Evolutionary conservation across 257 asterid species (phyloP).

Genomic region (Solanum chmielewskii): DNA sequence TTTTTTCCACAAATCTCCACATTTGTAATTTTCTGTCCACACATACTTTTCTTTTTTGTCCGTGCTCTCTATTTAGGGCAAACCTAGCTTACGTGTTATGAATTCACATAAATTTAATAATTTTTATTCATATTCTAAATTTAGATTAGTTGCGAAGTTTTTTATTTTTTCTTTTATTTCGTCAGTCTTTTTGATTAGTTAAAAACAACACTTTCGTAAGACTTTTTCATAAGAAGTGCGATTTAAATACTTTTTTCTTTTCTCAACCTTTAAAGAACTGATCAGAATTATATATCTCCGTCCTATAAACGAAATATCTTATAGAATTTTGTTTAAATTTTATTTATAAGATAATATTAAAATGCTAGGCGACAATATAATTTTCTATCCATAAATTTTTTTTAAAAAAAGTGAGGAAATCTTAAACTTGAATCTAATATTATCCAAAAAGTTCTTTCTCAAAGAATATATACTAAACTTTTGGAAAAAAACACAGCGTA

Average conservation of each 20-base stretch:
- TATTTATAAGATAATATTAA: neutral
- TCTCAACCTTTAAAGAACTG: neutral
- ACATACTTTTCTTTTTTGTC: neutral
- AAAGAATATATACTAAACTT: neutral
- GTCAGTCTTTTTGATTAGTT: too few relatives aligned
- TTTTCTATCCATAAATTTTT: neutral
- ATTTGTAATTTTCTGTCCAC: neutral
- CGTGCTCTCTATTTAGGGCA: neutral
- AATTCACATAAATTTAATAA: neutral
- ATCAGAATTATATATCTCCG: neutral
- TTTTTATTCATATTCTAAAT: neutral
- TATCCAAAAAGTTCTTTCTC: neutral
- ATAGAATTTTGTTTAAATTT: neutral
- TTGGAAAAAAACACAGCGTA: neutral
- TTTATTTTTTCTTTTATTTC: too few relatives aligned
- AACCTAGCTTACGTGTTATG: neutral
- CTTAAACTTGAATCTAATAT: neutral
- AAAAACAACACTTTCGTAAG: too few relatives aligned
- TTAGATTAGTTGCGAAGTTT: rapidly evolving
- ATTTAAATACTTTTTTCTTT: too few relatives aligned
- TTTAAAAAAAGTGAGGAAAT: neutral
- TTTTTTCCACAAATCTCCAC: neutral
- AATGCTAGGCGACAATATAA: neutral
- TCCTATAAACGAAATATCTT: neutral
- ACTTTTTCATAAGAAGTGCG: rapidly evolving